Evolutionary conservation across 1,139 yeast genomes (phyloP), one percentile per base, ranked within the genome.

Genomic region (Yamadazyma aaseri): DNA sequence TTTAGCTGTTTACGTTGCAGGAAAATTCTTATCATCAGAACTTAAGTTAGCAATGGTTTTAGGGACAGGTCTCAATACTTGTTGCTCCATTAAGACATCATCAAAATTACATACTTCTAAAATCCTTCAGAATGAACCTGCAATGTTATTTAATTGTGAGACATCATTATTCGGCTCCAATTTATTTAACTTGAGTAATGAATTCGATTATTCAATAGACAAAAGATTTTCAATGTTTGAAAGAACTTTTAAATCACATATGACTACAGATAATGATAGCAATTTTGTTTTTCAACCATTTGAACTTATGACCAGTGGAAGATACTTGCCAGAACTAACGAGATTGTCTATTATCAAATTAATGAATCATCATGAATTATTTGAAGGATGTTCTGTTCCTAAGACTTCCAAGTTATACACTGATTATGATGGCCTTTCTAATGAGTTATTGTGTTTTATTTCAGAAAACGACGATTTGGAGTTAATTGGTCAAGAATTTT

Each of bases 311-410:
- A 66, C 78, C 24, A 63, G 77, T 31, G 83, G 82, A 1, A 58
- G 82, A 44, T 77, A 77, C 51, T 58, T 77, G 34, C 76, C 79
- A 8, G 83, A 77, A 47, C 51, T 76, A 37, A 55, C 71, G 5
- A 56, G 82, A 31, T 54, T 71, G 35, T 64, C 64, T 3, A 35
- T 74, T 26, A 47, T 60, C 20, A 71, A 65, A 29, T 47, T 68
- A 43, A 49, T 62, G 23, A 51, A 53, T 2, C 41, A 43, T 5
- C 45, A 51, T 5, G 68, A 63, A 39, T 36, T 73, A 8, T 70
- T 72, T 36, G 13, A 15, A 10, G 31, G 32, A 9, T 22, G 36
- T 10, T 18, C 17, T 6, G 17, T 42, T 8, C 24, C 31, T 4
- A 8, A 26, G 5, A 32, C 31, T 18, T 35, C 44, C 26, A 46